phyloP scores from a whole-genome alignment of 371 early-diverging fungal species.

The Paramicrosporidium saccamoebae region DNA sequence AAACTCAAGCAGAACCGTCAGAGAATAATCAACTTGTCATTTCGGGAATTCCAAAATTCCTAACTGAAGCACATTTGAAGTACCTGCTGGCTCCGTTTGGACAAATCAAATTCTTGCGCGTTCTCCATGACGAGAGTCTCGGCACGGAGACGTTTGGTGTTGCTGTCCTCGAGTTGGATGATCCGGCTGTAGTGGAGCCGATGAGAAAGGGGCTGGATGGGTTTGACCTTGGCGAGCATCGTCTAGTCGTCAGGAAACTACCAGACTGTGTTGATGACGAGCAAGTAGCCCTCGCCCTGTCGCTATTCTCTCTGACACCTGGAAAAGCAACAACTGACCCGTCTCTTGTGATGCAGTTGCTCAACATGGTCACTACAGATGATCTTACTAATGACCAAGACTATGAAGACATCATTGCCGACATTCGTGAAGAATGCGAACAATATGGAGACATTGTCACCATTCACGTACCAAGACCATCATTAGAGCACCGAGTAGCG shows the following conservation, averaged over 20 bases:
- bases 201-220: slow-evolving; percentile 76
- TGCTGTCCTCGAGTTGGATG: slow-evolving; percentile 81
- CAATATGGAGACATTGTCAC: slow-evolving; percentile 46
- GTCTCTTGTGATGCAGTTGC: slow-evolving; percentile 31
- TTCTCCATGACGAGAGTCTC: slow-evolving; percentile 48
- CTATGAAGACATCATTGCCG: slow-evolving; percentile 67
- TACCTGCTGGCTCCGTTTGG: slow-evolving; percentile 76
- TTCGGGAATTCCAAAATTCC: slow-evolving; percentile 57
- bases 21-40: slow-evolving; percentile 38
- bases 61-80: slow-evolving; percentile 69
- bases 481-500: slow-evolving; percentile 11
- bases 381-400: slow-evolving; percentile 60
- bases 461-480: slow-evolving; percentile 52
- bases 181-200: slow-evolving; percentile 52
- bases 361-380: slow-evolving; percentile 74
- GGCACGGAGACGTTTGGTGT: slow-evolving; percentile 67
- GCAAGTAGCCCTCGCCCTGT: neutral
- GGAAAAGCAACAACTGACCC: slow-evolving; percentile 4
- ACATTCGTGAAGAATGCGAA: slow-evolving; percentile 56
- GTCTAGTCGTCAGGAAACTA: slow-evolving; percentile 26
- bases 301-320: slow-evolving; percentile 1
- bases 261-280: slow-evolving; percentile 1
- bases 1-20: slow-evolving; percentile 8
- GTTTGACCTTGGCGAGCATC: slow-evolving; percentile 73
- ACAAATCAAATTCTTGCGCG: slow-evolving; percentile 50